Base-by-base conservation (phyloP, 2,329 filamentous ascomycete genomes). In the Alternaria gansuensis region DNA sequence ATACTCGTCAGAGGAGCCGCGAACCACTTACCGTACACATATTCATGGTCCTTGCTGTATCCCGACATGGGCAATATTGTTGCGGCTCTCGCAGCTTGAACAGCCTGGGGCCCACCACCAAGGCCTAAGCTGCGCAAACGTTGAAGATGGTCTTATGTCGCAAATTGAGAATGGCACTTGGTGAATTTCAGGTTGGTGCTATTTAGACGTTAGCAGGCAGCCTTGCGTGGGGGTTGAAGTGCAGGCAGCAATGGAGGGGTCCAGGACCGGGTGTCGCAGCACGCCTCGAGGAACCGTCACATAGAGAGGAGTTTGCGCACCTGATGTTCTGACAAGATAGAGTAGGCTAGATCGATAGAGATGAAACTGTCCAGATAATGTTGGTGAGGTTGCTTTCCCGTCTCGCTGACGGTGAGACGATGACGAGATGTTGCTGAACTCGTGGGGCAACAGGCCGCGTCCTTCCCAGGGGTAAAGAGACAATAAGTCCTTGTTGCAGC, bases 21-120 rank as follows among this genome's bases (percentile, higher is more conserved):
- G 67, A 46, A 60, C 60, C 59, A 88, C 92, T 82, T 83, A 96
- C 93, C 90, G 80, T 94, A 90, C 82, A 93, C 86, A 78, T 89
- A 90, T 78, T 89, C 84, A 78, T 90, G 87, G 59, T 87, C 80
- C 81, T 96, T 96, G 74, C 85, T 83, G 84, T 92, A 93, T 80
- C 89, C 89, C 78, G 91, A 90, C 90, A 93, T 93, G 80, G 90
- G 88, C 80, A 91, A 81, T 72, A 88, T 78, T 77, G 81, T 77
- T 77, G 63, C 67, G 64, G 66, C 66, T 65, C 71, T 66, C 70
- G 66, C 71, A 66, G 67, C 66, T 44, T 63, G 61, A 49, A 65
- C 70, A 64, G 82, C 75, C 84, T 82, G 80, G 81, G 87, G 80
- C 83, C 87, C 83, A 78, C 68, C 69, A 63, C 60, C 64, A 56